These are phyloP conservation scores for Yarrowia alimentaria DNA, from an alignment of 805 yeast species.

Conservation along the genomic window DNA sequence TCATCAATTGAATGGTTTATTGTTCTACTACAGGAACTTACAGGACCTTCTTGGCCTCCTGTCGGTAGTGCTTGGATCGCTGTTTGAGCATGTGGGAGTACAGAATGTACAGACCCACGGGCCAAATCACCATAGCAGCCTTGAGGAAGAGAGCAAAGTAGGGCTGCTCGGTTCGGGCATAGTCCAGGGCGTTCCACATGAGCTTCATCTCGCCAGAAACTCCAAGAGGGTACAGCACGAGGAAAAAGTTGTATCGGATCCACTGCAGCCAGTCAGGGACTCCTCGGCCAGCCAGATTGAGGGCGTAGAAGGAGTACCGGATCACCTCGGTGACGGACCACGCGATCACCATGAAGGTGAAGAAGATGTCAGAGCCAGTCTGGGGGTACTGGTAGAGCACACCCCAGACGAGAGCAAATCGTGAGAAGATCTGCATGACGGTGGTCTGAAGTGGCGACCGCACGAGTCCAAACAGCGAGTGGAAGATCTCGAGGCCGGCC, in stretches of 20 bases:
- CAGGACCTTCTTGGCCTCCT: background rate
- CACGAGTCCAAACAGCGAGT: conserved; percentile 76
- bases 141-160: conserved; percentile 57
- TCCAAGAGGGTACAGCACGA: conserved; percentile 84
- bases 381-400: conserved; percentile 72
- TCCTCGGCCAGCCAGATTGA: conserved; percentile 51
- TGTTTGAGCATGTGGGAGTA: conserved; percentile 87
- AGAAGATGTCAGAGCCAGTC: conserved; percentile 56
- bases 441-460: conserved; percentile 84
- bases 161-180: conserved; percentile 51
- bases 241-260: conserved; percentile 80
- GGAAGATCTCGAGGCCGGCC: conserved; percentile 78
- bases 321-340: conserved; percentile 96
- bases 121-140: conserved; percentile 60
- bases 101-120: conserved; percentile 83
- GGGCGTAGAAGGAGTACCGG: conserved; percentile 83
- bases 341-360: conserved; percentile 66
- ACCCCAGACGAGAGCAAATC: conserved; percentile 80
- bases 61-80: conserved; percentile 43
- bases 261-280: conserved; percentile 62
- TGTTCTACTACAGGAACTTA: background rate
- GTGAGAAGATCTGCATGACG: conserved; percentile 79
- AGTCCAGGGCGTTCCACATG: conserved; percentile 66
- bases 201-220: conserved; percentile 79
- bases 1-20: background rate